These are phyloP conservation scores for Lactarius trivialis DNA, from an alignment of 768 basidiomycete genomes.

Conservation along the genomic window DNA sequence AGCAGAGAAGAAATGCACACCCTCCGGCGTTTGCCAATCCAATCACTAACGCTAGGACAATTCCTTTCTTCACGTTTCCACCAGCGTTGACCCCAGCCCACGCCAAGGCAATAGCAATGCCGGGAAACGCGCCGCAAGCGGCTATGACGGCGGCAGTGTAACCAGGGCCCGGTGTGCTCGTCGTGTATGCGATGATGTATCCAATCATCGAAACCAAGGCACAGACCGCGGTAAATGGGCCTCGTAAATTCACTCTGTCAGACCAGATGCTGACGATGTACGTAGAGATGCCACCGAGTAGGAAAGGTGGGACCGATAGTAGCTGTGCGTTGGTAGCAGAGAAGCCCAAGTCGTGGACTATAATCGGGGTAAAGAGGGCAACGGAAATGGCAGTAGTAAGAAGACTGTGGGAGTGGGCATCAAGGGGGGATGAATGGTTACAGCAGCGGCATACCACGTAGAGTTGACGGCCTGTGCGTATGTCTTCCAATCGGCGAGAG, in stretches of 20 bases:
- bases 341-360: slow-evolving; percentile 38
- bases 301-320: slow-evolving; percentile 34
- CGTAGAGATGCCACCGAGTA: slow-evolving; percentile 28
- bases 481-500: slow-evolving; percentile 28
- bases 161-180: slow-evolving; percentile 26
- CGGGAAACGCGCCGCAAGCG: slow-evolving; percentile 47
- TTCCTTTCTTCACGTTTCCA: slow-evolving; percentile 47
- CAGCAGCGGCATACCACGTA: slow-evolving; percentile 27
- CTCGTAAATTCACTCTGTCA: slow-evolving; percentile 36
- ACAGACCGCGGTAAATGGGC: slow-evolving; percentile 43
- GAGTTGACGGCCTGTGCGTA: slow-evolving; percentile 33
- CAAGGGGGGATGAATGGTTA: not conserved
- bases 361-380: slow-evolving; percentile 33
- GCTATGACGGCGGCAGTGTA: slow-evolving; percentile 47
- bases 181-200: slow-evolving; percentile 43
- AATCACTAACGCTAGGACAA: slow-evolving; percentile 47
- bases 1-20: slow-evolving; percentile 31
- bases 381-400: slow-evolving; percentile 43
- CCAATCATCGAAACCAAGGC: slow-evolving; percentile 43
- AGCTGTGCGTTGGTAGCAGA: slow-evolving; percentile 39
- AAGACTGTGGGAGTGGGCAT: slow-evolving; percentile 27
- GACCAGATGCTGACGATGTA: slow-evolving; percentile 30
- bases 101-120: slow-evolving; percentile 41
- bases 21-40: slow-evolving; percentile 53
- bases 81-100: slow-evolving; percentile 54